A percentile compares a stretch with the other conserved stretches of the same genome.
phyloP scores from a whole-genome alignment of 176 grass and related monocot species.

The Avena atlantica region DNA sequence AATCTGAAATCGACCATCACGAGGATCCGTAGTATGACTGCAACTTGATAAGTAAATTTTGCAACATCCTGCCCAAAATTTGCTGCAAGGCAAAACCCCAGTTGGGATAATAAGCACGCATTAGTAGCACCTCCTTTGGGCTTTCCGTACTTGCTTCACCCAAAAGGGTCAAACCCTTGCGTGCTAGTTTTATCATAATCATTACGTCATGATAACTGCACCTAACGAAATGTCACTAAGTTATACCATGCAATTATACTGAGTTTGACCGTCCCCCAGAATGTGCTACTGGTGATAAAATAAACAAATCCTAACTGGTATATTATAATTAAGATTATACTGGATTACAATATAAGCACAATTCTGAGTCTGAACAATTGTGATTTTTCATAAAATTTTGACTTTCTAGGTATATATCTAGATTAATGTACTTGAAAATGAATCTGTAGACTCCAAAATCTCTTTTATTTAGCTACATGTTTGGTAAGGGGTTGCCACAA shows the following conservation, averaged over 20 bases:
- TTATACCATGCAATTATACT: neutral
- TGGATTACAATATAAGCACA: neutral
- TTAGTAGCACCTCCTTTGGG: neutral
- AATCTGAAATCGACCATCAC: neutral
- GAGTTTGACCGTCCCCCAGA: neutral
- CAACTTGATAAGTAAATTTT: neutral
- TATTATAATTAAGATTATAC: conserved; percentile 14
- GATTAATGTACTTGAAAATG: neutral
- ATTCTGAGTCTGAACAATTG: neutral
- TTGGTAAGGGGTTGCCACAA: conserved; percentile 8
- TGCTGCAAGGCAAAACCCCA: neutral
- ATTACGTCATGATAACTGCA: neutral
- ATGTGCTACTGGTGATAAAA: neutral
- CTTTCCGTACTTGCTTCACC: neutral
- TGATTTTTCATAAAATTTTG: neutral
- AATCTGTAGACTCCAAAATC: neutral
- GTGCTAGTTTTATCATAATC: neutral
- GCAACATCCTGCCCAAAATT: neutral
- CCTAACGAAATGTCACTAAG: conserved; percentile 1
- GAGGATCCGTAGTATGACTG: neutral
- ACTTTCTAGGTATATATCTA: neutral
- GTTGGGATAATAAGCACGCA: neutral
- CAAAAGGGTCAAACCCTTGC: neutral
- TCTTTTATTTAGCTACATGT: neutral
- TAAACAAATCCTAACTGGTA: neutral